These are phyloP conservation scores for Aspergillus aculeatinus DNA, from an alignment of 2,329 filamentous ascomycete genomes.

Conservation along the genomic window DNA sequence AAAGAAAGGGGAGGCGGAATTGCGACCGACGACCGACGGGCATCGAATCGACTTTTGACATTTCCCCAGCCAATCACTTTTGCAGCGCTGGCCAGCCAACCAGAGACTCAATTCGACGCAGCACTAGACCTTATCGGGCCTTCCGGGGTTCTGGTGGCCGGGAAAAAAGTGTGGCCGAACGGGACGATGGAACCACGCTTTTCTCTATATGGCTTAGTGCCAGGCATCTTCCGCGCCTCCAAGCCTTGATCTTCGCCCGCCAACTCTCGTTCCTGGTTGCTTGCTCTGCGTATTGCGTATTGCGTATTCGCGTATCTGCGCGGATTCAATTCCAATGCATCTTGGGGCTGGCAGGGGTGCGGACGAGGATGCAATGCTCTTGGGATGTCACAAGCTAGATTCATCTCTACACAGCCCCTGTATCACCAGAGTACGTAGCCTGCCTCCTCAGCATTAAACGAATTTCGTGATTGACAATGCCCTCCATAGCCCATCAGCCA, in stretches of 20 bases:
- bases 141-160: slow-evolving; percentile 13
- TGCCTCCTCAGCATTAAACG: too few relatives aligned
- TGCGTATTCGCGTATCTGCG: background rate
- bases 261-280: background rate
- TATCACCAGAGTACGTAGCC: too few relatives aligned
- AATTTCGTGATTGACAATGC: too few relatives aligned
- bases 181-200: slow-evolving; percentile 5
- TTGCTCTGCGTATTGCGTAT: background rate
- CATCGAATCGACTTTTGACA: background rate
- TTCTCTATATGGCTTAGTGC: background rate
- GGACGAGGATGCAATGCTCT: too few relatives aligned
- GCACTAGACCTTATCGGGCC: slow-evolving; percentile 12
- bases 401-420: too few relatives aligned
- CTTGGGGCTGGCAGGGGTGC: too few relatives aligned
- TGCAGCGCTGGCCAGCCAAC: slow-evolving; percentile 9
- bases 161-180: slow-evolving; percentile 3
- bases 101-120: background rate
- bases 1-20: slow-evolving; percentile 24
- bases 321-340: too few relatives aligned
- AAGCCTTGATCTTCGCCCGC: background rate
- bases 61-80: slow-evolving; percentile 19
- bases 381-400: too few relatives aligned
- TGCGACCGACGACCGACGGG: slow-evolving; percentile 8
- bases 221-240: background rate
- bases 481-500: too few relatives aligned